Evolutionary conservation across 208 protist genomes (phyloP), one percentile per base, ranked within the genome.

Genomic region (Acanthamoeba healyi): DNA sequence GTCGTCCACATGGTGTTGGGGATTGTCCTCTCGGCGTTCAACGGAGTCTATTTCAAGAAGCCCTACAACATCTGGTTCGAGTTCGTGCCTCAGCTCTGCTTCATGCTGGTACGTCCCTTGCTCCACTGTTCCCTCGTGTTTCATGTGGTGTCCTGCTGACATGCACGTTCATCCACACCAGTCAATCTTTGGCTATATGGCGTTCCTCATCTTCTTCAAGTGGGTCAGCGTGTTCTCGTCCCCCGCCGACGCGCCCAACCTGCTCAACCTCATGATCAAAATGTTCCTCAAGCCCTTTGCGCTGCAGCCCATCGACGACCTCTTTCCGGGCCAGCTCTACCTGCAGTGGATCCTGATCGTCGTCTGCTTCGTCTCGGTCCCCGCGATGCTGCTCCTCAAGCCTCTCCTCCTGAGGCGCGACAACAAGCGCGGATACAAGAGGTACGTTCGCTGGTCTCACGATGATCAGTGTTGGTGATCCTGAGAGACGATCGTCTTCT

Each of bases 1-100:
- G 97, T 99, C 0, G 89, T 96, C 61, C 99, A 98, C 95, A 99
- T 99, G 99, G 94, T 98, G 29, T 96, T 99, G 44, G 99, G 99
- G 67, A 97, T 99, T 46, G 61, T 98, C 54, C 97, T 99, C 40
- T 96, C 95, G 24, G 74, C 98, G 0, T 94, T 98, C 93, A 99
- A 99, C 96, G 90, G 97, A 94, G 94, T 99, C 36, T 98, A 99
- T 93, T 98, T 98, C 79, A 95, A 96, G 7, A 96, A 99, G 70
- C 97, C 95, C 81, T 84, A 97, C 29, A 96, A 98, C 77, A 95
- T 99, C 40, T 97, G 95, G 44, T 97, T 97, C 79, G 96, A 99
- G 86, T 99, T 99, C 94, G 97, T 99, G 77, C 99, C 99, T 74
- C 98, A 99, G 97, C 95, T 99, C 9, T 63, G 99, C n/a, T 99